Evolutionary conservation across 352 stramenopile genomes (phyloP).

Genomic region (Labyrinthula sp.): DNA sequence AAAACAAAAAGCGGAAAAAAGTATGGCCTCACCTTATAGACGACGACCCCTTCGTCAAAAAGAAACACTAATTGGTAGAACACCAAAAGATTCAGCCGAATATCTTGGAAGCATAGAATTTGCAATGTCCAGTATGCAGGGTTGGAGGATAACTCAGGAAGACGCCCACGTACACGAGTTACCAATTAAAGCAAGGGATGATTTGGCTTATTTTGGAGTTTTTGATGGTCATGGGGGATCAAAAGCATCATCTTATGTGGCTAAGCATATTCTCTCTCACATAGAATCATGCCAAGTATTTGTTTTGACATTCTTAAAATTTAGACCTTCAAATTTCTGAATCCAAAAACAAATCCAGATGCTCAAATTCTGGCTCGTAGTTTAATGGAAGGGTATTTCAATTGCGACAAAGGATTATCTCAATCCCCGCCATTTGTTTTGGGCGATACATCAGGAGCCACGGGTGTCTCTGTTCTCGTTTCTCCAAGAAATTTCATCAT

Average conservation of each 20-base stretch:
- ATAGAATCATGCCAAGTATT: slow-evolving; percentile 8
- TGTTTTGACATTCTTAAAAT: too few species aligned
- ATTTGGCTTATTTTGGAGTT: slow-evolving; percentile 31
- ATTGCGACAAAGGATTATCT: slow-evolving; percentile 13
- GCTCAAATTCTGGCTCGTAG: neutral
- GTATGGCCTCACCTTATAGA: too few species aligned
- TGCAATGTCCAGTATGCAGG: slow-evolving; percentile 36
- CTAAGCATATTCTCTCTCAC: slow-evolving; percentile 6
- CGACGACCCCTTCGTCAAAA: too few species aligned
- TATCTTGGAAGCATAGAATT: too few species aligned
- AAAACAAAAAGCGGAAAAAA: too few species aligned
- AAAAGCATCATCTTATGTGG: slow-evolving; percentile 16
- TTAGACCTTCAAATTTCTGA: too few species aligned
- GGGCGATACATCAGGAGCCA: slow-evolving; percentile 32
- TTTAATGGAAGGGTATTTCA: slow-evolving; percentile 3
- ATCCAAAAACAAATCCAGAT: too few species aligned
- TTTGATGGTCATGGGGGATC: slow-evolving; percentile 36
- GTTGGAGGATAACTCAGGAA: slow-evolving; percentile 36
- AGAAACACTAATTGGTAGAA: too few species aligned
- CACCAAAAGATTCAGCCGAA: too few species aligned
- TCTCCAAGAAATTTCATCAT: slow-evolving; percentile 32
- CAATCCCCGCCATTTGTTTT: slow-evolving; percentile 26
- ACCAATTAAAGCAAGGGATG: slow-evolving; percentile 20
- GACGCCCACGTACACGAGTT: slow-evolving; percentile 30
- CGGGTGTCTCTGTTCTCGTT: slow-evolving; percentile 31